A percentile compares a stretch with the other conserved stretches of the same genome.
Conservation (phyloP, 2,329 filamentous ascomycete genomes). For the Aspergillus caelatus region DNA sequence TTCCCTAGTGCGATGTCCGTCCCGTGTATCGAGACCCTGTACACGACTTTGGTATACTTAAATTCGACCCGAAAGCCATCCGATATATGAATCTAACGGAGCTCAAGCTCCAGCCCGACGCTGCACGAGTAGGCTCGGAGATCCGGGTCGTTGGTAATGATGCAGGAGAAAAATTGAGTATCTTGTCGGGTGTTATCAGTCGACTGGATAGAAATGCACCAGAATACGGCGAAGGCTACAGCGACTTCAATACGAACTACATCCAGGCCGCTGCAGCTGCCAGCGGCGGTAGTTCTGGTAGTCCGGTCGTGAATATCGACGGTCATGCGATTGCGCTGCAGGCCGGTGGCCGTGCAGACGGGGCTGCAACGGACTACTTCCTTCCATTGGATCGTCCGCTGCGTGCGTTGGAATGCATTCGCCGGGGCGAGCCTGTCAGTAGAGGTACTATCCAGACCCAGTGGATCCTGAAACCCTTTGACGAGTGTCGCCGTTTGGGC, state of each 20-base stretch:
- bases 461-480: slow-evolving; percentile 95
- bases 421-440: slow-evolving; percentile 72
- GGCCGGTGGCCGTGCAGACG: slow-evolving; percentile 89
- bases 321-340: slow-evolving; percentile 90
- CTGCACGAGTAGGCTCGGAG: slow-evolving; percentile 84
- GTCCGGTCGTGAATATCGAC: slow-evolving; percentile 94
- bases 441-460: slow-evolving; percentile 97
- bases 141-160: slow-evolving; percentile 98
- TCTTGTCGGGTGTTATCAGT: slow-evolving; percentile 95
- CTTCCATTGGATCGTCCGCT: slow-evolving; percentile 88
- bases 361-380: slow-evolving; percentile 97
- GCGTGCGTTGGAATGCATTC: slow-evolving; percentile 83
- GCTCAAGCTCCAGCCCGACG: slow-evolving; percentile 78
- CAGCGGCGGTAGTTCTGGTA: slow-evolving; percentile 96
- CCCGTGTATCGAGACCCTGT: slow-evolving; percentile 98
- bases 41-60: slow-evolving; percentile 95
- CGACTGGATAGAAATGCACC: slow-evolving; percentile 94
- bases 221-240: slow-evolving; percentile 96
- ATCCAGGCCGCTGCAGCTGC: slow-evolving; percentile 97
- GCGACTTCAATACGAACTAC: slow-evolving; percentile 95
- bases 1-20: slow-evolving; percentile 78
- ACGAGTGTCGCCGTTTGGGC: slow-evolving; percentile 89
- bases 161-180: slow-evolving; percentile 97
- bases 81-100: slow-evolving; percentile 93
- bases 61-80: slow-evolving; percentile 93